Conservation (phyloP, 2,329 filamentous ascomycete genomes). For the Plenodomus biglobosus region DNA sequence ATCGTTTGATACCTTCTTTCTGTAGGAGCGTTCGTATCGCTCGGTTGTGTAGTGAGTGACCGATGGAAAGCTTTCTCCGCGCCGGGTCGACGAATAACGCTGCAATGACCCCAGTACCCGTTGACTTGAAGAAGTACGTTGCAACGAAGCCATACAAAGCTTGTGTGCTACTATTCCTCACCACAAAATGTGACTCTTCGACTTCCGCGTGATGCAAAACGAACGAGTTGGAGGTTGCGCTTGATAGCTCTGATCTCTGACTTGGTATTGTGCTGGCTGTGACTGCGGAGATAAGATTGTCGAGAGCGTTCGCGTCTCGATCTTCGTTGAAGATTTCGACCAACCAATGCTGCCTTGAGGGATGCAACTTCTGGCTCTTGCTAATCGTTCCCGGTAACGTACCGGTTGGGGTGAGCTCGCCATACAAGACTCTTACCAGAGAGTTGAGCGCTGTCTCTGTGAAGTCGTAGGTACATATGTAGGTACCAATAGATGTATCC, state of each 20-base stretch:
- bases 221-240: constrained; percentile 73
- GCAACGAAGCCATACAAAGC: constrained; percentile 90
- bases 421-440: constrained; percentile 79
- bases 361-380: constrained; percentile 82
- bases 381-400: constrained; percentile 70
- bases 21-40: constrained; percentile 76
- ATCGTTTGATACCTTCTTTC: constrained; percentile 70
- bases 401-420: constrained; percentile 64
- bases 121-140: constrained; percentile 76
- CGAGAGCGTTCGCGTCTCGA: constrained; percentile 71
- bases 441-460: constrained; percentile 88
- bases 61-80: constrained; percentile 85
- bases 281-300: constrained; percentile 71
- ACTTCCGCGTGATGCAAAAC: constrained; percentile 70
- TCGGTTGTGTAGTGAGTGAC: constrained; percentile 82
- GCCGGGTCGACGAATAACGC: constrained; percentile 86
- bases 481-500: constrained; percentile 86
- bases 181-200: constrained; percentile 84
- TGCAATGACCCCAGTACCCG: constrained; percentile 73
- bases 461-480: constrained; percentile 94
- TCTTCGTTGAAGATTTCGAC: constrained; percentile 85
- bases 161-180: constrained; percentile 89
- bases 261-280: constrained; percentile 67
- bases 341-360: constrained; percentile 92
- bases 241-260: constrained; percentile 67